Percentiles rank a stretch among this genome's conserved stretches.
Conservation (phyloP, 345 rosid species). For the Pugionium cornutum region DNA sequence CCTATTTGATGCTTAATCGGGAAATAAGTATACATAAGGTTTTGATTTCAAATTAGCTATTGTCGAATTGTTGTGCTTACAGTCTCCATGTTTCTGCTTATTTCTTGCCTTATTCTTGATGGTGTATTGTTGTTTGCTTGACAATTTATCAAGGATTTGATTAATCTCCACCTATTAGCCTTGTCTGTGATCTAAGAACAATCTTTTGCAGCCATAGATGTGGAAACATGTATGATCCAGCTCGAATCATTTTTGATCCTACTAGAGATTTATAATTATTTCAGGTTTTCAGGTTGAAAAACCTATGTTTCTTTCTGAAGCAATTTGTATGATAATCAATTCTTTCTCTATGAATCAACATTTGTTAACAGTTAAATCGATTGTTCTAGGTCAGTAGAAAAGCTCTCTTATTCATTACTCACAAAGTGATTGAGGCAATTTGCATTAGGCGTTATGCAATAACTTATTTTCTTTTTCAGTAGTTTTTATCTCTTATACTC, state of each 20-base stretch:
- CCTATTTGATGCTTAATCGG: background rate
- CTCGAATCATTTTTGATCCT: background rate
- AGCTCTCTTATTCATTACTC: conserved; percentile 6
- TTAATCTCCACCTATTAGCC: background rate
- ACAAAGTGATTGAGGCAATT: background rate
- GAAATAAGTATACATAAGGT: background rate
- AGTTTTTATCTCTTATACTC: background rate
- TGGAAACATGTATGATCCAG: background rate
- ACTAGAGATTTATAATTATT: background rate
- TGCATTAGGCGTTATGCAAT: conserved; percentile 1
- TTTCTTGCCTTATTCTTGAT: conserved; percentile 8
- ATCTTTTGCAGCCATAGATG: background rate
- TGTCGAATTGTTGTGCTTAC: background rate
- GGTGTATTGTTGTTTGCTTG: background rate
- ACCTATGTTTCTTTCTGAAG: conserved; percentile 11
- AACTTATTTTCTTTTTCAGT: no score
- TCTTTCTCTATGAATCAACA: conserved; percentile 2
- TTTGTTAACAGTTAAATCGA: background rate
- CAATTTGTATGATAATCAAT: background rate
- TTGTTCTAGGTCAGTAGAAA: background rate
- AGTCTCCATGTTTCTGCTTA: background rate
- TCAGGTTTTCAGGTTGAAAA: background rate
- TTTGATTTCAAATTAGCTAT: conserved; percentile 3
- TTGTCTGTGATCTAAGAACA: background rate
- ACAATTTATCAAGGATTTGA: background rate